Conservation (phyloP, 306 rosid genomes). For the Vigna radiata region DNA sequence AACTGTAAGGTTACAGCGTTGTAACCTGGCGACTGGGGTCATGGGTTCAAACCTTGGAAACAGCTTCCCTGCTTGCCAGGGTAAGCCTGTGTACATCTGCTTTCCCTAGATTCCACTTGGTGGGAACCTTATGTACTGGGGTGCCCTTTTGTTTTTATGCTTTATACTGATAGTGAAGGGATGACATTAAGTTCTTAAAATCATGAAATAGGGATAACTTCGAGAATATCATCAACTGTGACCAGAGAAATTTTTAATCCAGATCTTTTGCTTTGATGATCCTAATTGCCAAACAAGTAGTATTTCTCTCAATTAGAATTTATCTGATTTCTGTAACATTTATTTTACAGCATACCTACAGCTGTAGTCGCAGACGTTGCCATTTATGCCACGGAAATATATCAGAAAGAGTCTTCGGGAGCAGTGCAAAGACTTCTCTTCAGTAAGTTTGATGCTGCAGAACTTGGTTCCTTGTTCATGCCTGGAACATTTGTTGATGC, state of each 20-base stretch:
- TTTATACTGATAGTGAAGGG: not conserved
- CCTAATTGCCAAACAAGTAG: constrained; percentile 10
- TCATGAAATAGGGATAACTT: constrained; percentile 17
- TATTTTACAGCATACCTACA: constrained; percentile 73
- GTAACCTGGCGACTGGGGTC: not conserved
- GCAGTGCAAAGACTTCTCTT: constrained; percentile 65
- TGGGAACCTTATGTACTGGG: not conserved
- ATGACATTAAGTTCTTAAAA: not conserved
- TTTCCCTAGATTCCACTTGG: constrained; percentile 5
- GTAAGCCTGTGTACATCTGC: not conserved
- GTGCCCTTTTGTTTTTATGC: not conserved
- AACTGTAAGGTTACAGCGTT: not conserved
- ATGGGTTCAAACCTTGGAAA: not conserved
- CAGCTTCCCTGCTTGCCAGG: not conserved
- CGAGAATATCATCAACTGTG: constrained; percentile 9
- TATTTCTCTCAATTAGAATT: constrained; percentile 7
- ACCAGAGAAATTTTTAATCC: constrained; percentile 12
- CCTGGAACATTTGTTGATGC: constrained; percentile 79
- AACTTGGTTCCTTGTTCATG: constrained; percentile 66
- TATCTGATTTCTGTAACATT: constrained; percentile 36
- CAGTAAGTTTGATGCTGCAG: constrained; percentile 75
- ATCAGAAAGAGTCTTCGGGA: constrained; percentile 75
- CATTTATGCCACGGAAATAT: constrained; percentile 80
- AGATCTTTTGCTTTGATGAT: constrained; percentile 14
- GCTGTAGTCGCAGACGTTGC: constrained; percentile 58